These are phyloP conservation scores for Brachypodium distachyon DNA, from an alignment of 202 grass and related monocot species.

Conservation along the genomic window DNA sequence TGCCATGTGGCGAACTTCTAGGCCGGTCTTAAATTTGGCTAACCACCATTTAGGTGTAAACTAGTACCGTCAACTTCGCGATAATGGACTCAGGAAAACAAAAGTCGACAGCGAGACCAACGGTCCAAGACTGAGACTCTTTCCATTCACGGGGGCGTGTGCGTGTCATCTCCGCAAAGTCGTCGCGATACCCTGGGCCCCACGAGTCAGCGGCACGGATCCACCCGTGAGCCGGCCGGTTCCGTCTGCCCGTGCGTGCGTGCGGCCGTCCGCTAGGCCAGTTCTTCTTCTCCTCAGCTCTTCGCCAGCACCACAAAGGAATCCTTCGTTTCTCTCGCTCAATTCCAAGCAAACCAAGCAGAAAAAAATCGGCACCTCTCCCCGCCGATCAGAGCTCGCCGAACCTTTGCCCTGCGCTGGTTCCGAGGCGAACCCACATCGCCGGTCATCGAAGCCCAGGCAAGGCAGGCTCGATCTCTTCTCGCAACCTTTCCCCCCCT, in stretches of 20 bases:
- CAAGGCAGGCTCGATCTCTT: neutral
- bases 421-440: neutral
- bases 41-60: too few relatives aligned
- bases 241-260: too few relatives aligned
- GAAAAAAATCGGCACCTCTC: neutral
- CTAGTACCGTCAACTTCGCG: neutral
- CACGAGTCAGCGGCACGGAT: neutral
- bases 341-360: neutral
- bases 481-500: neutral
- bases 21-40: too few relatives aligned
- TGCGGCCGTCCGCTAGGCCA: too few relatives aligned
- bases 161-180: neutral
- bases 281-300: neutral
- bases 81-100: neutral
- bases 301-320: neutral
- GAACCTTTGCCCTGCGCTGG: neutral
- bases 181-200: neutral
- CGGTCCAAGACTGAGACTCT: neutral
- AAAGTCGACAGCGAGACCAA: neutral
- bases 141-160: neutral
- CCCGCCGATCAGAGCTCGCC: neutral
- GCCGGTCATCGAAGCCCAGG: neutral
- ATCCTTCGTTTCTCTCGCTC: neutral
- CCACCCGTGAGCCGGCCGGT: neutral
- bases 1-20: too few relatives aligned